Evolutionary conservation across 352 stramenopile genomes (phyloP).

Genomic region (Globisporangium echinulatum): DNA sequence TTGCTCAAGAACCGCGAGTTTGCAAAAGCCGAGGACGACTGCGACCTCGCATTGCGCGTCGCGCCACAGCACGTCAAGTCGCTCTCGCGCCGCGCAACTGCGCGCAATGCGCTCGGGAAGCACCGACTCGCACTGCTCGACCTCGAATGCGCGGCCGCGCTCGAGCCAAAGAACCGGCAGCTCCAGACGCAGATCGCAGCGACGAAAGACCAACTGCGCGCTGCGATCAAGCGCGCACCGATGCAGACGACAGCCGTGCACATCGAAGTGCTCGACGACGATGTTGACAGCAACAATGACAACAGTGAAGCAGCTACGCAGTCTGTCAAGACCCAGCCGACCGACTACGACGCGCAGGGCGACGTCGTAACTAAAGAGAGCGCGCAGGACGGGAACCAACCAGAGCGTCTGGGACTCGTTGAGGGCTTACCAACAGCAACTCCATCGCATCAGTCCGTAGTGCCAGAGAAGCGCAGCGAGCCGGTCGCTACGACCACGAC

Average conservation of each 20-base stretch:
- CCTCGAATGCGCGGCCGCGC: constrained; percentile 47
- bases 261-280: constrained; percentile 32
- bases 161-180: constrained; percentile 76
- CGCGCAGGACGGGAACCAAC: too few species aligned
- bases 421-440: not conserved
- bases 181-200: constrained; percentile 47
- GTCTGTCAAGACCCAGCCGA: constrained; percentile 4
- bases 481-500: not conserved
- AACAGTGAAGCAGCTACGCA: constrained; percentile 11
- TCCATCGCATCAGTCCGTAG: not conserved
- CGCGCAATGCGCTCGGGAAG: constrained; percentile 80
- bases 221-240: constrained; percentile 58
- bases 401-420: too few species aligned
- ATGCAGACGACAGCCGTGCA: constrained; percentile 32
- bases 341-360: not conserved
- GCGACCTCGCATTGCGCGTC: constrained; percentile 68
- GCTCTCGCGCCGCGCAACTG: constrained; percentile 72
- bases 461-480: not conserved
- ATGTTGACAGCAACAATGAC: constrained; percentile 1
- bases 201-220: constrained; percentile 60
- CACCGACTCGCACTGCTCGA: constrained; percentile 81
- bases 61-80: constrained; percentile 86
- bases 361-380: not conserved
- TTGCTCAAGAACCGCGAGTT: constrained; percentile 86
- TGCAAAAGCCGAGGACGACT: constrained; percentile 87